Conservation (phyloP, 805 yeast species). For the Maudiozyma barnettii region DNA sequence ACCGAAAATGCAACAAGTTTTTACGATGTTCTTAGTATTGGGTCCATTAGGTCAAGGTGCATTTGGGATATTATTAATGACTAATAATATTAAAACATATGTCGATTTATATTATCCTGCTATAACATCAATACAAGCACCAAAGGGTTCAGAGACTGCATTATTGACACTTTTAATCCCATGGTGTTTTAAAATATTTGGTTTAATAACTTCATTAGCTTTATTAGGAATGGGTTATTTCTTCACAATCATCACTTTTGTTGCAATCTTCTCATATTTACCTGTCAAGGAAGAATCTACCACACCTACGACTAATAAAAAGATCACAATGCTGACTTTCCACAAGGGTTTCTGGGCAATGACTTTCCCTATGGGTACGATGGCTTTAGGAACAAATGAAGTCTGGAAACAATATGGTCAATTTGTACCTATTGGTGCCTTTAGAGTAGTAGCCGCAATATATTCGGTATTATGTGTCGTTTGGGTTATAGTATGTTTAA, state of each 20-base stretch:
- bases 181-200: slow-evolving; percentile 27
- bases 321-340: slow-evolving; percentile 31
- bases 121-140: background rate
- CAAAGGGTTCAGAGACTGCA: slow-evolving; percentile 6
- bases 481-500: slow-evolving; percentile 36
- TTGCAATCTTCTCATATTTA: slow-evolving; percentile 19
- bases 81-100: slow-evolving; percentile 32
- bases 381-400: slow-evolving; percentile 51
- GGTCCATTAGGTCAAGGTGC: slow-evolving; percentile 86
- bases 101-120: slow-evolving; percentile 13
- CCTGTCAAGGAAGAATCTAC: slow-evolving; percentile 20
- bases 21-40: slow-evolving; percentile 66
- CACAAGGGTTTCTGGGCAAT: slow-evolving; percentile 66
- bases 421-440: slow-evolving; percentile 36
- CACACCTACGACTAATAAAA: slow-evolving; percentile 1
- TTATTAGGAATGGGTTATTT: slow-evolving; percentile 50
- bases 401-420: slow-evolving; percentile 38
- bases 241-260: slow-evolving; percentile 38
- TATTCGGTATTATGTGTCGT: slow-evolving; percentile 46
- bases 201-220: slow-evolving; percentile 36
- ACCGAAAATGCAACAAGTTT: slow-evolving; percentile 46
- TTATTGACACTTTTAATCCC: slow-evolving; percentile 20
- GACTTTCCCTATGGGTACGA: slow-evolving; percentile 86
- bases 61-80: slow-evolving; percentile 51
- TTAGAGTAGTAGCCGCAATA: slow-evolving; percentile 52